Evolutionary conservation across 805 yeast species (phyloP), one percentile per base, ranked within the genome.

Genomic region (Starmerella asiatica): DNA sequence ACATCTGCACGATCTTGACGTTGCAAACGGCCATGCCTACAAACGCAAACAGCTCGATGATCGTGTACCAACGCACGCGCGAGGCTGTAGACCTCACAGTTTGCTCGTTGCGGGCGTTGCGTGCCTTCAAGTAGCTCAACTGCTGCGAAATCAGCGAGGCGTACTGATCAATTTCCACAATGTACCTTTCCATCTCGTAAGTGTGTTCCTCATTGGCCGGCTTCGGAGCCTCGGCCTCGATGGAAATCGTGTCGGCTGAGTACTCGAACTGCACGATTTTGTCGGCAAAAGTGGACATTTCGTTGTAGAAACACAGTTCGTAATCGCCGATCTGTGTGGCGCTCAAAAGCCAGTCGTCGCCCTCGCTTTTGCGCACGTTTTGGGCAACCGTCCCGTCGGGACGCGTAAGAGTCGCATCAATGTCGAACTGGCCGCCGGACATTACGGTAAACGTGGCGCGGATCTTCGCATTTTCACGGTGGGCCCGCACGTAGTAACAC

Each of bases 91-190:
- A 73, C 59, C 69, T 68, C 47, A 83, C 94, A 32, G 94, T 83
- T 37, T 79, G 73, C 72, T 83, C 91, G 64, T 88, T 88, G 64
- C 97, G 73, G 63, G 75, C 75, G 61, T 82, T 88, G 65, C 98
- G 78, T 11, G 93, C 76, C 62, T 76, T 80, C 68, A 86, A 85
- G 61, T 86, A 80, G 52, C 78, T 81, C 56, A 88, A 54, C 28
- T 52, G 37, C 32, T 64, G 59, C 17, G 56, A 43, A 40, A 62
- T 53, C 34, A 53, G 51, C 31, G 51, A 36, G 38, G 50, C 48
- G 21, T 52, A 52, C 17, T 38, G 43, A 37, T 60, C 62, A 37
- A 60, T 48, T 24, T 36, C 33, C 36, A 42, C 27, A 28, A 60
- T 45, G 32, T 58, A 52, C 31, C 42, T 36, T 43, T 60, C 63